Percentiles rank a stretch among this genome's conserved stretches.
Conservation (phyloP, 495 filamentous ascomycete species). For the Saxophila tyrrhenica region DNA sequence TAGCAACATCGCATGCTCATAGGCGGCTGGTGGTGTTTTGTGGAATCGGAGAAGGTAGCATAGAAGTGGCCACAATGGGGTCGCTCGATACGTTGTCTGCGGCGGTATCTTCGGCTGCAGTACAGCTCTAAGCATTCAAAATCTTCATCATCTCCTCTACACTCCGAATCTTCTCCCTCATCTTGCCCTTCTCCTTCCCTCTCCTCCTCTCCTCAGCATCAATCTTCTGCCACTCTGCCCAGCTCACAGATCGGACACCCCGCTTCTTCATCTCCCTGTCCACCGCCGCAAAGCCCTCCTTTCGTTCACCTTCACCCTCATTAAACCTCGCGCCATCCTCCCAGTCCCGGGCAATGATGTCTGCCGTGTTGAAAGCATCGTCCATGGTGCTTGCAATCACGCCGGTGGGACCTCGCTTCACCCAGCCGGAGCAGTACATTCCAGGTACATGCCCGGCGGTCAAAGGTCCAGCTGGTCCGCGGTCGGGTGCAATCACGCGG, state of each 20-base stretch:
- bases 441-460: conserved; percentile 50
- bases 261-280: conserved; percentile 40
- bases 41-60: no score
- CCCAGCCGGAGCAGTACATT: conserved; percentile 91
- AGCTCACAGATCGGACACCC: conserved; percentile 51
- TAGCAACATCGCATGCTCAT: no score
- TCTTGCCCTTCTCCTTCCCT: conserved; percentile 58
- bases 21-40: no score
- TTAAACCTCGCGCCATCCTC: conserved; percentile 23
- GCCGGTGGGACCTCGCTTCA: conserved; percentile 87
- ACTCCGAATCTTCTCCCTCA: conserved; percentile 71
- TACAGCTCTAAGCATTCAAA: conserved; percentile 22
- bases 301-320: conserved; percentile 26
- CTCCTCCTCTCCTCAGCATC: conserved; percentile 62
- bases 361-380: conserved; percentile 83
- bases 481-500: conserved; percentile 44
- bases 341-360: conserved; percentile 69
- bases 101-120: no score
- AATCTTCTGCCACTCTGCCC: conserved; percentile 80
- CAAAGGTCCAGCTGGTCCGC: conserved; percentile 21
- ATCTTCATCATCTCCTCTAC: conserved; percentile 71
- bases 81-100: no score
- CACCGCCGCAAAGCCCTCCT: conserved; percentile 68
- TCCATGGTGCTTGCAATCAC: conserved; percentile 95
- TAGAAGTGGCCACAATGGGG: no score